Percentiles rank a stretch among this genome's conserved stretches.
These are phyloP conservation scores for Vaccinium vitisidaea DNA, from an alignment of 148 eudicot species.

Conservation along the genomic window DNA sequence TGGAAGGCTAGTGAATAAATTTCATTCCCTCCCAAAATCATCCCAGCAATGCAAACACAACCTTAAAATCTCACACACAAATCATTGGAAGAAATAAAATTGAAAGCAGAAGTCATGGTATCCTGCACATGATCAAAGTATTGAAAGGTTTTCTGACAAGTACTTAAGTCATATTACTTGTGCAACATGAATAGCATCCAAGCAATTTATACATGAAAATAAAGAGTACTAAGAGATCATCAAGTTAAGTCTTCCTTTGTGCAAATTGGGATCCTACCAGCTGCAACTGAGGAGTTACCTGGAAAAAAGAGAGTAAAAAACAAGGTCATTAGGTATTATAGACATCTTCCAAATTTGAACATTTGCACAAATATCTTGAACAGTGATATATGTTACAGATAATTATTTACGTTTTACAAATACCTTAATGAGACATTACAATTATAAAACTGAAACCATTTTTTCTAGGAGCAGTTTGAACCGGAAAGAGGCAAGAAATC, in stretches of 20 bases:
- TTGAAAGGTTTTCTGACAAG: constrained; percentile 5
- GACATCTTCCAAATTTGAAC: neutral
- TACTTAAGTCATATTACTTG: constrained; percentile 7
- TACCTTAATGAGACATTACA: neutral
- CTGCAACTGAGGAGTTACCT: constrained; percentile 15
- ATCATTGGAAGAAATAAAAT: neutral
- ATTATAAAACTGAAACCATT: neutral
- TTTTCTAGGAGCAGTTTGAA: neutral
- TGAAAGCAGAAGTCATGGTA: neutral
- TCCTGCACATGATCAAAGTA: constrained; percentile 15
- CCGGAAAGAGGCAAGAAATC: neutral
- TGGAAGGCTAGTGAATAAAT: neutral
- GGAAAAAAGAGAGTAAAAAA: neutral
- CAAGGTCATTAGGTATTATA: neutral
- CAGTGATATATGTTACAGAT: neutral
- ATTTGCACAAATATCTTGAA: neutral
- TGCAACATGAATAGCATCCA: constrained; percentile 6
- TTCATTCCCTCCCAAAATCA: neutral
- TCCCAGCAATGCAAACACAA: neutral
- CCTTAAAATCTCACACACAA: neutral
- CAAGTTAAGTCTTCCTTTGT: constrained; percentile 14
- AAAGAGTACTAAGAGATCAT: neutral
- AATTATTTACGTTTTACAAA: neutral
- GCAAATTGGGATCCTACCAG: constrained; percentile 11
- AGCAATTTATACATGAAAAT: neutral